phyloP scores from a whole-genome alignment of 768 basidiomycete genomes.

The Brasilioporus rufonigricans region DNA sequence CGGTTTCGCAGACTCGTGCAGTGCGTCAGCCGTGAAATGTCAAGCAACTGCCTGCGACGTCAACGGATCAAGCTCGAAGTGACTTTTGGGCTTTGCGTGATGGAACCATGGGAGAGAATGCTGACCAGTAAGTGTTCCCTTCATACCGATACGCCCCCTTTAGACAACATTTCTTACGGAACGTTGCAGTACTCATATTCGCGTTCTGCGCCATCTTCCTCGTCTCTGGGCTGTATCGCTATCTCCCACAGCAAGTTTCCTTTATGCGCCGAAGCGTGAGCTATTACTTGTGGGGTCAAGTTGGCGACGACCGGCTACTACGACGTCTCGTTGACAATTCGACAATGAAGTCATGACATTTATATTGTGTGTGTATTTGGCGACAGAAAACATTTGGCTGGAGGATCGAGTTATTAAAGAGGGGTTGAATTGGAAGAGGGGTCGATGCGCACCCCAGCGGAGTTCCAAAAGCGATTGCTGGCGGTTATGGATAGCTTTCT shows the following conservation, averaged over 20 bases:
- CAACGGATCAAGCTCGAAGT: constrained; percentile 40
- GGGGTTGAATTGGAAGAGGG: too few relatives aligned
- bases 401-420: too few relatives aligned
- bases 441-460: too few relatives aligned
- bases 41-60: constrained; percentile 27
- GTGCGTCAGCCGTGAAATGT: too few relatives aligned
- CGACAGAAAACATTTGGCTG: too few relatives aligned
- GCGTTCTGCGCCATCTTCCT: constrained; percentile 41
- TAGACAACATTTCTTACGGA: constrained; percentile 1
- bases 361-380: too few relatives aligned
- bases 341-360: too few relatives aligned
- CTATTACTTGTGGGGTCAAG: constrained; percentile 64
- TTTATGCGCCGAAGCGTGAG: constrained; percentile 51
- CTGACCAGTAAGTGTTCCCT: constrained; percentile 49
- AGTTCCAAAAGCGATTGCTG: too few relatives aligned
- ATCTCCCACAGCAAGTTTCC: constrained; percentile 56
- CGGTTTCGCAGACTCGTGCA: too few relatives aligned
- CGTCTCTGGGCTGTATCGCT: constrained; percentile 49
- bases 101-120: constrained; percentile 69
- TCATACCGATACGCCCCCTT: not conserved
- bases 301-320: constrained; percentile 33
- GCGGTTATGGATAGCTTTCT: too few relatives aligned
- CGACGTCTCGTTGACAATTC: not conserved
- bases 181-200: constrained; percentile 40
- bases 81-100: constrained; percentile 55